Evolutionary conservation across 202 grass and related monocot genomes (phyloP), one percentile per base, ranked within the genome.

Genomic region (Zizania palustris): DNA sequence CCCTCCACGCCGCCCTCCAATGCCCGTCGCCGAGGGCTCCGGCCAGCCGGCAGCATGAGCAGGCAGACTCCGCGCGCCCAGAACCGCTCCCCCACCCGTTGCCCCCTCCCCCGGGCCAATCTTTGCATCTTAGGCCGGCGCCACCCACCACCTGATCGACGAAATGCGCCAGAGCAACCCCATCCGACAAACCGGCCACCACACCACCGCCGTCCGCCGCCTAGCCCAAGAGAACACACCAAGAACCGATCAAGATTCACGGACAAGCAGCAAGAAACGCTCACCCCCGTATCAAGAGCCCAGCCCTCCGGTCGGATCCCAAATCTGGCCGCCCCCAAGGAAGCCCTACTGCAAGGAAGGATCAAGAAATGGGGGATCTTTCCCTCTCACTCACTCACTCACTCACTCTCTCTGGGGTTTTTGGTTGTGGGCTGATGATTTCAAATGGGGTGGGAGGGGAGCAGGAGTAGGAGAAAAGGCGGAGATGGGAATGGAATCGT

Each of bases 121-220:
- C 70, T 53, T 80, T 61, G 92, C 92, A 91, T 96, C 77, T 85
- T 91, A 89, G 34, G 86, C 68, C 65, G 62, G 71, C 61, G 64
- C 73, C 80, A 28, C 28, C 28, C 74, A 54, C 49, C 84, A 73
- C 39, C 60, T 70, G 85, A 20, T 83, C 73, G 80, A 91, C 5
- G 67, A 78, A 87, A 91, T 65, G 67, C 79, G 70, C 75, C 77
- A 7, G 41, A 80, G 50, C 75, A 60, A 20, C 57, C 64, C 65
- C 82, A 82, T 56, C 16, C 38, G 43, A 63, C 35, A 0, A 37
- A 43, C 60, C 56, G 42, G 13, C 34, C 60, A 1, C 51, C 49
- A 18, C 54, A 9, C 36, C 22, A 36, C 75, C 61, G 9, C 56
- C 70, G 11, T 60, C 75, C 61, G 9, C 56, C 70, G 11, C 66